Evolutionary conservation across 1,284 basidiomycete genomes (phyloP).

Genomic region (Ceratobasidium sp.): DNA sequence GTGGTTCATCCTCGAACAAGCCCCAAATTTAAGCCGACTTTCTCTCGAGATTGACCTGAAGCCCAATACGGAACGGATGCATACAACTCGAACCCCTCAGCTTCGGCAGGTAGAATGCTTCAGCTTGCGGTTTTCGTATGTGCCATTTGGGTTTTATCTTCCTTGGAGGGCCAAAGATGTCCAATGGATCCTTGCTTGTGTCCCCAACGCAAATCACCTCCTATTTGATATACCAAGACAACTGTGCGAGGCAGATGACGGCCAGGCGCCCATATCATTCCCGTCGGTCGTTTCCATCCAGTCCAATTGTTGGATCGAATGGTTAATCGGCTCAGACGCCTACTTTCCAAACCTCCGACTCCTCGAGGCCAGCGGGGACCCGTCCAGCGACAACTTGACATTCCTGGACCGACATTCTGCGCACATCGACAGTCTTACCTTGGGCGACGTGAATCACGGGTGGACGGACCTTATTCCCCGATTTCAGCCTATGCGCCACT

Average conservation of each 20-base stretch:
- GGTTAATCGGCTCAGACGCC: neutral
- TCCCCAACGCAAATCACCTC: neutral
- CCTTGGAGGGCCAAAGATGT: constrained; percentile 7
- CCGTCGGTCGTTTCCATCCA: constrained; percentile 11
- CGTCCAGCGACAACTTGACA: neutral
- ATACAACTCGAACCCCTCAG: neutral
- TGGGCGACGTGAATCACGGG: constrained; percentile 5
- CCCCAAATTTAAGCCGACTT: neutral
- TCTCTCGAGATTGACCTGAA: constrained; percentile 1
- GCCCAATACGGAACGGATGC: neutral
- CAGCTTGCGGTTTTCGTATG: neutral
- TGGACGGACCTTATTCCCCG: constrained; percentile 10
- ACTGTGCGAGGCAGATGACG: neutral
- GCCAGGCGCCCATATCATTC: neutral
- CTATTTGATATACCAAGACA: constrained; percentile 12
- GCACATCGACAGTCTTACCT: neutral
- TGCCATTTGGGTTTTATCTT: neutral
- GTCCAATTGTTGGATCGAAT: constrained; percentile 14
- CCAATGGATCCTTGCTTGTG: constrained; percentile 13
- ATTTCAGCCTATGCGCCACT: neutral
- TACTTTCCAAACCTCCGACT: constrained; percentile 14
- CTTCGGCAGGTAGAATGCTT: neutral
- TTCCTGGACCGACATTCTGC: neutral
- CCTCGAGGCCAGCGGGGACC: constrained; percentile 17
- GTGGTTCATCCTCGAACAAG: neutral